These are phyloP conservation scores for Xylariales sp. DNA, from an alignment of 2,329 filamentous ascomycete species.

Conservation along the genomic window DNA sequence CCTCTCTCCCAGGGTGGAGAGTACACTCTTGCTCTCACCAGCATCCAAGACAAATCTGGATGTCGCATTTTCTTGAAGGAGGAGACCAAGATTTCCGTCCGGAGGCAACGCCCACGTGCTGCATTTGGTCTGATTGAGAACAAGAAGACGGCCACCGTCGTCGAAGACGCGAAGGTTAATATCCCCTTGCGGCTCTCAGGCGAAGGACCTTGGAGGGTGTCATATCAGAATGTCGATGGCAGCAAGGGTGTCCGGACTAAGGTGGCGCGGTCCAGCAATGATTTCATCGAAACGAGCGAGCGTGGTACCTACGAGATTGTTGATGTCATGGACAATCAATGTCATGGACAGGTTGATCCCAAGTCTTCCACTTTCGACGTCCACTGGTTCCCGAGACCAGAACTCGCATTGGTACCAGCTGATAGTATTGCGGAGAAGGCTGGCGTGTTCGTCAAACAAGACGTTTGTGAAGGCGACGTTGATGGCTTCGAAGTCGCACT, in stretches of 20 bases:
- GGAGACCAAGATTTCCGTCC: slow-evolving; percentile 78
- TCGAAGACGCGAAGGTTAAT: slow-evolving; percentile 69
- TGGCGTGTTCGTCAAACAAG: slow-evolving; percentile 63
- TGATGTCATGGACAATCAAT: slow-evolving; percentile 72
- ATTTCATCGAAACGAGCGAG: slow-evolving; percentile 58
- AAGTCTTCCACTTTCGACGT: slow-evolving; percentile 72
- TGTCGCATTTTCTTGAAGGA: slow-evolving; percentile 85
- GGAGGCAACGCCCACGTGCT: slow-evolving; percentile 81
- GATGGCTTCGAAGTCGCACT: slow-evolving; percentile 81
- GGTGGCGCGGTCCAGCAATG: slow-evolving; percentile 51
- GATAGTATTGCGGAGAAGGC: slow-evolving; percentile 50
- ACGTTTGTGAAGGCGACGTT: slow-evolving; percentile 92
- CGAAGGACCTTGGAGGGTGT: slow-evolving; percentile 76
- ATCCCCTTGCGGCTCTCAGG: slow-evolving; percentile 83
- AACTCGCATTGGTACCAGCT: slow-evolving; percentile 62
- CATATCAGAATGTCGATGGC: slow-evolving; percentile 65
- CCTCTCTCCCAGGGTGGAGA: slow-evolving; percentile 77
- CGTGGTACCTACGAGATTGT: slow-evolving; percentile 77
- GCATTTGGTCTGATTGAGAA: slow-evolving; percentile 83
- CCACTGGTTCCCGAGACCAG: slow-evolving; percentile 78
- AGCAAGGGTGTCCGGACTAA: slow-evolving; percentile 29
- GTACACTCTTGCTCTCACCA: slow-evolving; percentile 80
- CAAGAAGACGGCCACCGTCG: slow-evolving; percentile 65
- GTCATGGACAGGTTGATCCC: slow-evolving; percentile 74
- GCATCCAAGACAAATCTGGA: slow-evolving; percentile 77